phyloP scores from a whole-genome alignment of 2,329 filamentous ascomycete species.

The Camillea tinctor region DNA sequence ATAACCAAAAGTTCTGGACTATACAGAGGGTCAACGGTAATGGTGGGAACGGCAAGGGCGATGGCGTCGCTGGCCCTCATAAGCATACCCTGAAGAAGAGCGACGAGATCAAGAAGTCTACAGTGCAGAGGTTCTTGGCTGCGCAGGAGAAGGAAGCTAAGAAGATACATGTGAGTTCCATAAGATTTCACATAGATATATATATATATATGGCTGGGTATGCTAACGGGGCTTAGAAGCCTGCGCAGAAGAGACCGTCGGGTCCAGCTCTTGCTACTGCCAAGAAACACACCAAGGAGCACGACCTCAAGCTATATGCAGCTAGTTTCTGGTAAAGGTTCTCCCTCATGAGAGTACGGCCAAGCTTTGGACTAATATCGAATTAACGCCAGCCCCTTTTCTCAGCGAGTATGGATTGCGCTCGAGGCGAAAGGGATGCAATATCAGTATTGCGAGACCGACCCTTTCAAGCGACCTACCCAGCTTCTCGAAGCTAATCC shows the following conservation, averaged over 20 bases:
- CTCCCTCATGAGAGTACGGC: conserved; percentile 8
- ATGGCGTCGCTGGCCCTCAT: conserved; percentile 69
- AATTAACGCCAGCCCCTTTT: conserved; percentile 62
- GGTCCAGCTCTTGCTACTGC: conserved; percentile 69
- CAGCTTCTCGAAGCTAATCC: conserved; percentile 72
- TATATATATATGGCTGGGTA: background rate
- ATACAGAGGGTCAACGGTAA: conserved; percentile 78
- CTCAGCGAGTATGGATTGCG: conserved; percentile 86
- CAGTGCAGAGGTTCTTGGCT: conserved; percentile 64
- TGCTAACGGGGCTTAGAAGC: conserved; percentile 52
- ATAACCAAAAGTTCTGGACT: conserved; percentile 63
- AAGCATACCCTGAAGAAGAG: conserved; percentile 71
- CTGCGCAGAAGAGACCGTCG: conserved; percentile 69
- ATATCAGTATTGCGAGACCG: conserved; percentile 85
- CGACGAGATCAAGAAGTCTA: conserved; percentile 80
- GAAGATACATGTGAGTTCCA: conserved; percentile 51
- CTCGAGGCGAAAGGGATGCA: conserved; percentile 74
- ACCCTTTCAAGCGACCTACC: conserved; percentile 70
- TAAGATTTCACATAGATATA: conserved; percentile 7
- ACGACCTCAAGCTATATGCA: conserved; percentile 74
- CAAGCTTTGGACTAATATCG: conserved; percentile 16
- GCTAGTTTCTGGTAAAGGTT: conserved; percentile 73
- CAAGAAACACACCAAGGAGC: conserved; percentile 67
- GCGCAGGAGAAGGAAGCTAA: conserved; percentile 66
- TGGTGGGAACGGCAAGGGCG: conserved; percentile 68